These are phyloP conservation scores for Aspergillus felis DNA, from an alignment of 2,329 filamentous ascomycete species.

Conservation along the genomic window DNA sequence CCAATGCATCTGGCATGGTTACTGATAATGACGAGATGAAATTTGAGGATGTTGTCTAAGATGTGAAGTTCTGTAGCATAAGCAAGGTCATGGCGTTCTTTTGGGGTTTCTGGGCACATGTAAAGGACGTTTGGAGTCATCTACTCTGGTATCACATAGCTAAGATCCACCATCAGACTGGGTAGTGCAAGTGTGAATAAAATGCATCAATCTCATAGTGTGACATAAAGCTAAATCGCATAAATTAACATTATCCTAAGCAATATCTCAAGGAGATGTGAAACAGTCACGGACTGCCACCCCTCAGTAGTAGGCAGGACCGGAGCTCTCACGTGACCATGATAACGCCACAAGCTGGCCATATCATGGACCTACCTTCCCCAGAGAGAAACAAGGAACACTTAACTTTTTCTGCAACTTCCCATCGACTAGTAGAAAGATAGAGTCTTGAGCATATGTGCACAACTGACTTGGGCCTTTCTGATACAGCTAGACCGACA, in stretches of 20 bases:
- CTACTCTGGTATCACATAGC: neutral
- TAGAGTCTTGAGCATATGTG: neutral
- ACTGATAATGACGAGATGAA: constrained; percentile 64
- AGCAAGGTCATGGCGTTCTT: constrained; percentile 20
- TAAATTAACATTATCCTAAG: neutral
- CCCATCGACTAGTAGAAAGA: neutral
- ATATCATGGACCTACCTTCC: neutral
- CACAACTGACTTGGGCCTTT: constrained; percentile 5
- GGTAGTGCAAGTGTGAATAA: neutral
- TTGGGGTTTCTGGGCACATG: constrained; percentile 11
- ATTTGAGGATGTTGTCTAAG: constrained; percentile 70
- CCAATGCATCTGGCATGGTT: constrained; percentile 46
- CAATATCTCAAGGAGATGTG: neutral
- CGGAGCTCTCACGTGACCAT: neutral
- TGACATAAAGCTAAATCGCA: neutral
- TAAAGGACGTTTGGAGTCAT: constrained; percentile 10
- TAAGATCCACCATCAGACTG: neutral
- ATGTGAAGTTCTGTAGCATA: constrained; percentile 22
- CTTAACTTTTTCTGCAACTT: neutral
- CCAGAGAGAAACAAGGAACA: neutral
- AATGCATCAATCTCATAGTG: neutral
- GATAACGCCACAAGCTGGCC: neutral
- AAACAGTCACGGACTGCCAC: neutral
- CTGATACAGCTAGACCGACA: constrained; percentile 26
- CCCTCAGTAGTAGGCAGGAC: too few relatives aligned